Evolutionary conservation across 768 basidiomycete genomes (phyloP), one percentile per base, ranked within the genome.

Genomic region (Boletus tylopilopsis): DNA sequence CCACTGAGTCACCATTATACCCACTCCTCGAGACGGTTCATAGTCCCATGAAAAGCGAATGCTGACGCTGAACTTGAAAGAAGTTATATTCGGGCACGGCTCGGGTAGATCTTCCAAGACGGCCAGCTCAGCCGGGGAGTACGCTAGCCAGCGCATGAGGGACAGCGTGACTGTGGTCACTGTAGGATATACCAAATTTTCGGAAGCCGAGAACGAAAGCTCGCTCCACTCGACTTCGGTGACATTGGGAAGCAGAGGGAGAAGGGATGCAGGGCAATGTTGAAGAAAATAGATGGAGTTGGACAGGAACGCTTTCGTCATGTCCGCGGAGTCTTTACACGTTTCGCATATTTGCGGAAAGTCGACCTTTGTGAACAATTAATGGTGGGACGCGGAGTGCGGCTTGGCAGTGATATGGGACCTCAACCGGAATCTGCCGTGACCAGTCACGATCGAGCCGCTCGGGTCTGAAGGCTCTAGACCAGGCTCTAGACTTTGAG

Each of bases 171-270:
- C n/a, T 0, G 39, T 50, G 23, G 62, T 51, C 32, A 63, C 49
- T 4, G 36, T 4, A 8, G 54, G 53, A 15, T 53, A 40, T 2
- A 50, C 15, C 25, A 62, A 49, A 30, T 58, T 50, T 11, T 24
- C 23, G 18, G 33, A 27, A 12, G 46, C 13, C 3, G 49, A 38
- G 40, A 47, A 23, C 11, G 51, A 43, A 24, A 10, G 24, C 10
- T 53, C 54, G 39, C 41, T 34, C 59, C 63, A 66, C n/a, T 40
- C 40, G 13, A 64, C 32, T 23, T 41, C 29, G 9, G 25, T 45
- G 21, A 59, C 25, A 27, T 57, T 64, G n/a, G 64, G 62, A 16
- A 64, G 54, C 34, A 64, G 58, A 11, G 61, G 59, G 5, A 52
- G 23, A 25, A 46, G 51, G n/a, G 44, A 34, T 18, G 41, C 11